Evolutionary conservation across 2,329 filamentous ascomycete genomes (phyloP), one percentile per base, ranked within the genome.

Genomic region (Penicillium paneum): DNA sequence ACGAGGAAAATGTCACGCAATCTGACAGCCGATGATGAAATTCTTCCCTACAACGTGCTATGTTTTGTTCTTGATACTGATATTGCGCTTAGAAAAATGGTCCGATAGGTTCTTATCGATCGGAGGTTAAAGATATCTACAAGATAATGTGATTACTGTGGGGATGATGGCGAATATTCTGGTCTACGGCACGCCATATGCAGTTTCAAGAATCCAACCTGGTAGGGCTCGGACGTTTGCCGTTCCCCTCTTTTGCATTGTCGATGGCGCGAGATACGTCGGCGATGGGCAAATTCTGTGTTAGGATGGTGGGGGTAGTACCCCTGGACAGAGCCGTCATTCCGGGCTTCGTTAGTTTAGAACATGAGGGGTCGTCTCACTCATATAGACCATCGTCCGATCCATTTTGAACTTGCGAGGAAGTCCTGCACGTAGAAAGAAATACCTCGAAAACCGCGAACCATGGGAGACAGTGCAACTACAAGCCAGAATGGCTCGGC

Each of bases 121-220:
- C 41, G 32, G 24, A 52, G 10, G 6, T 38, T 38, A 45, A 24
- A 28, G 2, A 29, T 26, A 28, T 31, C 31, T 12, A 31, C 32
- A 44, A 32, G 12, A 31, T 35, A 48, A 59, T 48, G 52, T 50
- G 47, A 44, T 32, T 44, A 44, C 40, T 50, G 55, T 60, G 57
- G 62, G 49, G 54, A 55, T 28, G 40, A 67, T 66, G 60, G 52
- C 64, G 63, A 65, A 64, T 61, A 39, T 35, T 29, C 21, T 38
- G 34, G n/a, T 15, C n/a, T 21, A 8, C 17, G 11, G n/a, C 36
- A 36, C 52, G 35, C 29, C 29, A 32, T 24, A 15, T 38, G 44
- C n/a, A 15, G 38, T n/a, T 40, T 21, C n/a, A 29, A 21, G 29
- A 21, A 44, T n/a, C 8, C 28, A 15, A 11, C 7, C 26, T 24